Base-by-base conservation (phyloP, 2,329 filamentous ascomycete species). In the Cylindrodendrum hubeiense region DNA sequence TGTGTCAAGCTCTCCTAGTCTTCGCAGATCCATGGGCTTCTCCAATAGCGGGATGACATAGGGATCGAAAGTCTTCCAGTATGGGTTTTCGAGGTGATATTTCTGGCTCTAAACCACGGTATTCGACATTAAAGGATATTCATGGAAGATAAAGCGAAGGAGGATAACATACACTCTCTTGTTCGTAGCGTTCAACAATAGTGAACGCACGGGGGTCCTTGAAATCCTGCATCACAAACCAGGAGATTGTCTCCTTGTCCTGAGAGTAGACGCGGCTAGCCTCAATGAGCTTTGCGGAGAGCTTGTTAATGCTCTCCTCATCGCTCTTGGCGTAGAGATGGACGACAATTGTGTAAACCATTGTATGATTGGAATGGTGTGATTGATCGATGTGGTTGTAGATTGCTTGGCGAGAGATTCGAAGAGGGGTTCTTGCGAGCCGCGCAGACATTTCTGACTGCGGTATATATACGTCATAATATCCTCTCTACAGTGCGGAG, bases 211-310 rank as follows among this genome's bases (percentile, higher is more conserved):
- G 84, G 47, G 85, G 84, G 77, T 93, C 91, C 72, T 87, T 83
- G 63, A 89, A 85, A 73, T 90, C 89, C 81, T 93, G 91, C 91
- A 93, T 93, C 67, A 94, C 91, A 79, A 92, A 89, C 91, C 91
- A 93, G 49, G 83, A 86, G 63, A 90, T 74, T 0, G 87, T 93
- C 82, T 93, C 91, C 75, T 87, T 88, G 81, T 93, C 91, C 69
- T 91, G 84, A 68, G 86, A 88, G 81, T 93, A 93, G 67, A 93
- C 85, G 67, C 88, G 86, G 64, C 89, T 90, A n/a, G 91, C 91
- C 77, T 94, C 91, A 76, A 91, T 86, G 62, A 94, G 88, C 83
- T 93, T 94, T 62, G 88, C 88, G 73, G 89, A 87, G 63, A 94
- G 82, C 79, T 91, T 92, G 66, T 84, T 81, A 80, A 93, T 90